These are phyloP conservation scores for Microcos paniculata DNA, from an alignment of 345 rosid species.

Conservation along the genomic window DNA sequence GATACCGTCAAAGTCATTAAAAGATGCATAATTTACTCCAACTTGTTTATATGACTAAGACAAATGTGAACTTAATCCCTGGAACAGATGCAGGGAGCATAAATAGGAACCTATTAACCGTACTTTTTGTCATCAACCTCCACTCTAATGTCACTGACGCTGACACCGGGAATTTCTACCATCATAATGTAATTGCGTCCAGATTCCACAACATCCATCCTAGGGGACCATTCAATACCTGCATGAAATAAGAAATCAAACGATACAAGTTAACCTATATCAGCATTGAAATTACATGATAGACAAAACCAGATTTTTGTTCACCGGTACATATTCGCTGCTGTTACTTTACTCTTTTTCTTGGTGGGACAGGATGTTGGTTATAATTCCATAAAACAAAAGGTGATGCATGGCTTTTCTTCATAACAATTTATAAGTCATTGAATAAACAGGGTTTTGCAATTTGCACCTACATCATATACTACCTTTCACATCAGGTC, in stretches of 20 bases:
- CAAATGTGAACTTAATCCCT: not conserved
- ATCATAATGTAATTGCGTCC: slow-evolving; percentile 47
- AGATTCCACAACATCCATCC: slow-evolving; percentile 60
- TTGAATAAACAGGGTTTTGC: not conserved
- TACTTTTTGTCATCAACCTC: slow-evolving; percentile 63
- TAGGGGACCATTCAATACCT: slow-evolving; percentile 67
- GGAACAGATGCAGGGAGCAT: not conserved
- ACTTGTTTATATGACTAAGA: not conserved
- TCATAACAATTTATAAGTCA: not conserved
- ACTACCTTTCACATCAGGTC: not conserved
- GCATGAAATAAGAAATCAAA: slow-evolving; percentile 2
- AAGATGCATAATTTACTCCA: not conserved
- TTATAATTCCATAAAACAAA: not conserved
- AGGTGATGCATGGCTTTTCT: not conserved
- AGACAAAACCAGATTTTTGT: not conserved
- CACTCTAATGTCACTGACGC: slow-evolving; percentile 64
- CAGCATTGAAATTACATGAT: not conserved
- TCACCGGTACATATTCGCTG: not conserved
- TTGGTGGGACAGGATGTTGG: not conserved
- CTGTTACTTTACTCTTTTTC: too few relatives aligned
- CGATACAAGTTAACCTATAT: not conserved
- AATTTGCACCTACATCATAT: not conserved
- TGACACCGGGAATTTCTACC: slow-evolving; percentile 72
- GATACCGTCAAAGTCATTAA: not conserved
- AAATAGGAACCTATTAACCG: slow-evolving; percentile 4